Base-by-base conservation (phyloP, 2,329 filamentous ascomycete species). In the Exophiala dermatitidis region DNA sequence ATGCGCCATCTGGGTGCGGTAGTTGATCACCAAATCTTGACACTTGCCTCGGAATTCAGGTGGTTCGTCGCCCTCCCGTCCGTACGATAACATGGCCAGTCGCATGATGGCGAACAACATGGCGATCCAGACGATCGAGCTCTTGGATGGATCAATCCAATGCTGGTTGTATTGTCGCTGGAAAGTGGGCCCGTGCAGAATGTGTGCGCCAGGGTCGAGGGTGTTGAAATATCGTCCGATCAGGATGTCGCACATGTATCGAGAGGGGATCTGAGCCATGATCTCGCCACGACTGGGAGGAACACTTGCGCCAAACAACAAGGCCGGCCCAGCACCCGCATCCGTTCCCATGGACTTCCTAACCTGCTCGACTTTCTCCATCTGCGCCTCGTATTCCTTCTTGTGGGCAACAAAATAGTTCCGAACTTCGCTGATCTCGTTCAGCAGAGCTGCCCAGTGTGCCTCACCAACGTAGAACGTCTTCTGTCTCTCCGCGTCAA, bases 171-270 rank as follows among this genome's bases (percentile, higher is more conserved):
- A 85, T 67, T 83, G 71, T 63, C 85, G 81, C 64, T 91, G 83
- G 64, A 96, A 96, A 0, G 88, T 90, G 7, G 90, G 90, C 0
- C 84, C 84, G 64, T 94, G 88, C 47, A 93, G 80, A 60, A 93
- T 83, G 65, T 82, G 84, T 67, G 81, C 78, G 30, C 78, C 77
- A 9, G 81, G 82, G 61, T 84, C 82, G 61, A 81, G 82, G 30
- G 86, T 91, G 67, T 91, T 91, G 74, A 97, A 96, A 67, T 94
- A 98, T 56, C 91, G 83, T 57, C 85, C 84, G 57, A 95, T 86
- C 12, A 97, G 76, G 28, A 88, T 84, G 64, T 95, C 82, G n/a
- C 93, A 85, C 28, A 83, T 86, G 36, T 86, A 83, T 66, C 90
- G 91, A 0, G 85, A 77, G 1, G 93, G 93, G 40, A 97, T 78